Evolutionary conservation across 1,284 basidiomycete species (phyloP), one percentile per base, ranked within the genome.

Genomic region (Meira nashicola): DNA sequence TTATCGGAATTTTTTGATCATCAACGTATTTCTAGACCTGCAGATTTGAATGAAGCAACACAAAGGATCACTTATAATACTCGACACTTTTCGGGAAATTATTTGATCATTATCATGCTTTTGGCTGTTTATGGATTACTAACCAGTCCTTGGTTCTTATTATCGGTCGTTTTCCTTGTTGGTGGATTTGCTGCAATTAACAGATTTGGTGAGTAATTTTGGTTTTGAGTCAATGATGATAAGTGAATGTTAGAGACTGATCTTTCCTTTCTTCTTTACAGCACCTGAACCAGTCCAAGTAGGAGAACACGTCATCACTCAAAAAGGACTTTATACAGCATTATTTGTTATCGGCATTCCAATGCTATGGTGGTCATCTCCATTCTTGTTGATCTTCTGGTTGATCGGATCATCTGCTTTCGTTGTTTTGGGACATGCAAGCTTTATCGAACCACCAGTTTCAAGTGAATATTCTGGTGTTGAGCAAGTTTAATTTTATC

Each of bases 131-230:
- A 96, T 79, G 90, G 92, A 15, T 79, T 97, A 17, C 37, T 97
- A 71, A 91, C 88, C 63, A 92, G 89, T 80, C 84, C 84, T 7
- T 79, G 86, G 41, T 86, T 98, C 48, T 84, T 97, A 64, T 82
- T 94, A 71, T 86, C 93, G 3, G 82, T 96, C 63, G 84, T 82
- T 39, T 92, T 97, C 83, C 86, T 98, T 69, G 86, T 92, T 65
- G 90, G 90, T 50, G 94, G 94, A 2, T 97, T 96, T 81, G 80
- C 86, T 38, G 85, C 85, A 47, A 94, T 97, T 82, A 93, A 92
- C 81, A 86, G 84, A 74, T 96, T 89, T 69, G 28, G 28, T 33
- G 28, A 33, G 28, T 33, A 33, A 8, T 33, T 33, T 3, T 33
- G 28, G 4, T 33, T n/a, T n/a, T n/a, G n/a, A n/a, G 28, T 33